Base-by-base conservation (phyloP, 495 filamentous ascomycete species). In the Penicillium maclennaniae region DNA sequence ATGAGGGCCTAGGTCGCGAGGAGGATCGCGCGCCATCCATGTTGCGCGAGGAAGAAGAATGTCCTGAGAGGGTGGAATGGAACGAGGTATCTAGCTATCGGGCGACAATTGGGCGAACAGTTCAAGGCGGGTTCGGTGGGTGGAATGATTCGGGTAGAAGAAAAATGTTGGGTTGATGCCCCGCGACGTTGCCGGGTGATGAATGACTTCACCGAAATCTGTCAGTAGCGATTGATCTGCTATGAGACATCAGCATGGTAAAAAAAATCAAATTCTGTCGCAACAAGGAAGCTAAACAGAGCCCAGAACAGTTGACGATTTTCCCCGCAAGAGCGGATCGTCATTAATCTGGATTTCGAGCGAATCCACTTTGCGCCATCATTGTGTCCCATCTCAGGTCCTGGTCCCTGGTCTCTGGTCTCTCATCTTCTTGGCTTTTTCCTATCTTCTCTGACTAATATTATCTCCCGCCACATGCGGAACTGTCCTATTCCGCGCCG, bases 1-100 rank as follows among this genome's bases (percentile, higher is more conserved):
- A 93, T 19, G 81, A 67, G 6, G 70, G 70, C 14, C 68, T 63
- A 14, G 71, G 73, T 27, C 74, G 72, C 43, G 72, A 75, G 28
- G 72, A 61, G 7, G 72, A 73, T 58, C 69, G 68, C 36, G 49
- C 28, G 17, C 49, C 46, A 37, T 75, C 73, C 74, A 77, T 77
- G 3, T 7, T 21, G 20, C 4, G 20, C 14, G 27, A 17, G 28
- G 31, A 12, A 34, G 31, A 38, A 28, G 41, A 17, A 28, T 45
- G 49, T 45, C 45, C 26, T 45, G 41, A 17, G 20, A 14, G 27
- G 31, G 38, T 21, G 47, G 31, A 21, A 4, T 19, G 34, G 19
- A 17, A 20, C 5, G 45, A 37, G 45, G 17, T 20, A 31, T 46
- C 43, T 6, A 5, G 17, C 31, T 23, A 31, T 44, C 23, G 31